These are phyloP conservation scores for Barnettozyma vustinii DNA, from an alignment of 805 yeast genomes.

Conservation along the genomic window DNA sequence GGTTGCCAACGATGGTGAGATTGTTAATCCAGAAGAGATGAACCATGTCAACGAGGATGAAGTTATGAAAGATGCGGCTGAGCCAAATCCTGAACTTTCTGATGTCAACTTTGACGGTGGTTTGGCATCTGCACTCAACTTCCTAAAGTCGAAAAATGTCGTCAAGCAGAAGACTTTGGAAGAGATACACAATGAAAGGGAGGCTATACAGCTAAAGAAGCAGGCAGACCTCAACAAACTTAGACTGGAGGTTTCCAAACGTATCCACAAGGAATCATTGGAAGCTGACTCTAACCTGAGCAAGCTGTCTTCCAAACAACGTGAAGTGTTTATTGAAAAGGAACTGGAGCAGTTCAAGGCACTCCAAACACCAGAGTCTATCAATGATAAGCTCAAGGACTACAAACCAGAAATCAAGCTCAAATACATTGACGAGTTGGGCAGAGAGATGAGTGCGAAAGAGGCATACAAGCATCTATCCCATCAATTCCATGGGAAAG, in stretches of 20 bases:
- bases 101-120: conserved; percentile 18
- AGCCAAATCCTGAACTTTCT: neutral
- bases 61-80: neutral
- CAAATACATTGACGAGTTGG: conserved; percentile 47
- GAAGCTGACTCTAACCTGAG: conserved; percentile 16
- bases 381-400: conserved; percentile 19
- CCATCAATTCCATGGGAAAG: conserved; percentile 54
- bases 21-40: neutral
- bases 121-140: conserved; percentile 18
- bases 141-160: conserved; percentile 19
- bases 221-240: conserved; percentile 14
- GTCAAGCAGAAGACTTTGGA: conserved; percentile 10
- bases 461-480: conserved; percentile 58
- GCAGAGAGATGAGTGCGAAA: conserved; percentile 42
- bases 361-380: conserved; percentile 6
- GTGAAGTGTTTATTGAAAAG: conserved; percentile 31
- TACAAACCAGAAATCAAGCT: conserved; percentile 46
- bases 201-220: conserved; percentile 10
- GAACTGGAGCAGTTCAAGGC: conserved; percentile 12
- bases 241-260: conserved; percentile 12
- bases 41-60: neutral
- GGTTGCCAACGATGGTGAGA: neutral
- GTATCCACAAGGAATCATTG: conserved; percentile 13
- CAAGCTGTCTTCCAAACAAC: conserved; percentile 36
- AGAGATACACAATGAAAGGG: conserved; percentile 11